phyloP scores from a whole-genome alignment of 257 asterid species.

The Coffea canephora region DNA sequence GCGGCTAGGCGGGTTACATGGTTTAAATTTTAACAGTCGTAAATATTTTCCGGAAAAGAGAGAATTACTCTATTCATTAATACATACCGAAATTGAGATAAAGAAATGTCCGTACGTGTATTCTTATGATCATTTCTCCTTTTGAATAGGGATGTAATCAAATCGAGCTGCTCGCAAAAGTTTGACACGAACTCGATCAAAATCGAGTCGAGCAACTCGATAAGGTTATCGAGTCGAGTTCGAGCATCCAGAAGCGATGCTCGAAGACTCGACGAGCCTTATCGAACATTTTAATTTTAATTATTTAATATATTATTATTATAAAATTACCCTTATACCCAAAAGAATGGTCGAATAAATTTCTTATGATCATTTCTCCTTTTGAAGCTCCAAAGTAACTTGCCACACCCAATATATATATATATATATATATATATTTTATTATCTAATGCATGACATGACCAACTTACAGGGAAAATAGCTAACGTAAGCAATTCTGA shows the following conservation, averaged over 20 bases:
- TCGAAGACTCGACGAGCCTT: too few species aligned
- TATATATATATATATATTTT: background rate
- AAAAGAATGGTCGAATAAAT: too few species aligned
- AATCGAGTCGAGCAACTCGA: too few species aligned
- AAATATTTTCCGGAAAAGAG: background rate
- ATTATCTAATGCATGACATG: background rate
- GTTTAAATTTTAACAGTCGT: background rate
- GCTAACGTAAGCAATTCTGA: background rate
- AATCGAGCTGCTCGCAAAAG: too few species aligned
- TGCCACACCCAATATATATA: background rate
- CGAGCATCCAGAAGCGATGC: too few species aligned
- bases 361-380: background rate
- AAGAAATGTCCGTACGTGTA: background rate
- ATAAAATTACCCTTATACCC: too few species aligned
- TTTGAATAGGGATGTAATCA: too few species aligned
- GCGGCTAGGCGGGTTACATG: background rate
- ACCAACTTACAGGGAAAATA: background rate
- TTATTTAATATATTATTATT: too few species aligned
- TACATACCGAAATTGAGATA: background rate
- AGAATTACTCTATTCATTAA: background rate
- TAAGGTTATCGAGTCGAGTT: too few species aligned
- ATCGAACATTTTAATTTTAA: too few species aligned
- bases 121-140: background rate
- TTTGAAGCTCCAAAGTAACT: background rate
- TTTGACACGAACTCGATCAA: too few species aligned